These are phyloP conservation scores for Cladophialophora psammophila DNA, from an alignment of 2,329 filamentous ascomycete species.

Conservation along the genomic window DNA sequence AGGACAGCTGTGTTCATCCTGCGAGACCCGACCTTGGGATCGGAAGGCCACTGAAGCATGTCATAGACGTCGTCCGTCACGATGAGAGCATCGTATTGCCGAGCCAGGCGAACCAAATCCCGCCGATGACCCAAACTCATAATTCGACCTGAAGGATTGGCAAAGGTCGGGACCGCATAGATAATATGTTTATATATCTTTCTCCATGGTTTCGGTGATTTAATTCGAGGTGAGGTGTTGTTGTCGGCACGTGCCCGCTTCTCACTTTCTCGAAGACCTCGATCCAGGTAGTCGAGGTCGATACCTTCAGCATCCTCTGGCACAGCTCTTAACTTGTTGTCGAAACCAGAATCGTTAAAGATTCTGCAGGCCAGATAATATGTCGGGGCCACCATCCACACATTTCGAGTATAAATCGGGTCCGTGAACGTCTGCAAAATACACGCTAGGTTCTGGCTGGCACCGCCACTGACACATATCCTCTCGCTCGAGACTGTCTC, in stretches of 20 bases:
- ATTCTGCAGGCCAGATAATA: constrained; percentile 88
- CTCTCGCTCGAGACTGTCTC: constrained; percentile 59
- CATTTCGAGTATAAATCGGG: constrained; percentile 72
- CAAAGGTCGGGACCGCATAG: constrained; percentile 86
- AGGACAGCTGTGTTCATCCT: constrained; percentile 55
- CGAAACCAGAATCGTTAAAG: constrained; percentile 81
- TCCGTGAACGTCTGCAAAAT: constrained; percentile 83
- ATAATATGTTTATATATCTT: constrained; percentile 89
- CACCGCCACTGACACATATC: constrained; percentile 84
- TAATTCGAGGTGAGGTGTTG: constrained; percentile 60
- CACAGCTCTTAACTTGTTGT: constrained; percentile 69
- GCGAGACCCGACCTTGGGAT: constrained; percentile 32
- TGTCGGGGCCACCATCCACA: constrained; percentile 83
- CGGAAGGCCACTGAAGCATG: constrained; percentile 77
- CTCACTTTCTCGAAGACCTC: constrained; percentile 60
- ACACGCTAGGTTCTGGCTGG: constrained; percentile 80
- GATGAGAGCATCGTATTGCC: constrained; percentile 80
- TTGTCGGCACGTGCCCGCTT: constrained; percentile 48
- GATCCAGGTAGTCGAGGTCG: constrained; percentile 68
- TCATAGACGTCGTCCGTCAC: constrained; percentile 95
- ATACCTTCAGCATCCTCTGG: constrained; percentile 81
- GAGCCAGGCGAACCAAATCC: constrained; percentile 75
- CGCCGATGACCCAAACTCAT: constrained; percentile 75
- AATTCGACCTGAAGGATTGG: constrained; percentile 85
- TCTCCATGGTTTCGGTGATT: constrained; percentile 65